These are phyloP conservation scores for Chrysopogon serrulatus DNA, from an alignment of 176 grass and related monocot genomes.

Conservation along the genomic window DNA sequence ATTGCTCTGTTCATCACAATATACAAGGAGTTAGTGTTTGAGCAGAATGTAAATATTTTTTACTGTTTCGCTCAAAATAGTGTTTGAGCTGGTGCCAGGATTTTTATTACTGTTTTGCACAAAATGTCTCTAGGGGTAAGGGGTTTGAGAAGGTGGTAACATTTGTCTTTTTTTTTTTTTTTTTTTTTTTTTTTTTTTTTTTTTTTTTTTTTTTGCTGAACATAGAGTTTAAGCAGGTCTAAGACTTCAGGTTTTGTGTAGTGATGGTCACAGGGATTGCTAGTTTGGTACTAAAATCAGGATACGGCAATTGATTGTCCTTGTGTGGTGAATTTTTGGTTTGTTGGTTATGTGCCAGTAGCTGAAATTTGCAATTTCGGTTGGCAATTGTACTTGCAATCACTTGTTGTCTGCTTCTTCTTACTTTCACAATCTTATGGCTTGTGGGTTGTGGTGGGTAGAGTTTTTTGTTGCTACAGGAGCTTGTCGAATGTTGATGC, in stretches of 20 bases:
- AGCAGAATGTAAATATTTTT: background rate
- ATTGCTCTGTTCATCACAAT: background rate
- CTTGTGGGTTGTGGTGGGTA: background rate
- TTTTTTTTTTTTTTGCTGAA: background rate
- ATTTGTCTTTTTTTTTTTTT: background rate
- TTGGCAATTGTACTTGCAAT: background rate
- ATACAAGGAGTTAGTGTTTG: background rate
- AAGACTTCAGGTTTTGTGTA: background rate
- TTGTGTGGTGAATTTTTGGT: background rate
- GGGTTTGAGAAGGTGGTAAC: background rate
- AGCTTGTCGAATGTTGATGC: background rate
- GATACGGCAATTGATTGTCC: background rate
- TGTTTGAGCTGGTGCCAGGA: background rate
- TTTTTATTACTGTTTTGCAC: background rate
- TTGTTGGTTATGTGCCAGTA: background rate
- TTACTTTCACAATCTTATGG: background rate
- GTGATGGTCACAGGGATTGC: background rate
- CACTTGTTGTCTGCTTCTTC: background rate
- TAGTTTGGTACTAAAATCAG: background rate
- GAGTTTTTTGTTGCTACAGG: background rate
- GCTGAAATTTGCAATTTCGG: background rate
- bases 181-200: background rate
- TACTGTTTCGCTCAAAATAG: no score
- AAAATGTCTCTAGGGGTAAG: background rate
- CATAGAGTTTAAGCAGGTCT: conserved; percentile 20